Evolutionary conservation across 2,329 filamentous ascomycete species (phyloP), one percentile per base, ranked within the genome.

Genomic region (Bipolaris cookei): DNA sequence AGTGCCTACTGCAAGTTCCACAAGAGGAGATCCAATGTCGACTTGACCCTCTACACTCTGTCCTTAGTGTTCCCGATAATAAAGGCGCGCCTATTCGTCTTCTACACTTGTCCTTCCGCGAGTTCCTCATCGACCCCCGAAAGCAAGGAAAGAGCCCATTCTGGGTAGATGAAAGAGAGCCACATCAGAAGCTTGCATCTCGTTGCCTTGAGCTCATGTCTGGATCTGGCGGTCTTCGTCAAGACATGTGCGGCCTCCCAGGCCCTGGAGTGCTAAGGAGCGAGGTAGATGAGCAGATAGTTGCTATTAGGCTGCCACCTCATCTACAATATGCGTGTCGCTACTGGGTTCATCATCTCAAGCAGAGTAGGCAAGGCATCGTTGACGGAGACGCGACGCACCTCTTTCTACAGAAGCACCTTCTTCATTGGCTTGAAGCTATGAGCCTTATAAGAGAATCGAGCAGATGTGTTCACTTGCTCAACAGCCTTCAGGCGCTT

Each of bases 361-460:
- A 62, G 58, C 52, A 66, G 28, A 71, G 60, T 46, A 48, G 50
- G 20, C 6, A 41, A 21, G 13, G 32, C 0, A 57, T 77, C 8
- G 20, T 21, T 30, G 64, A 77, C 47, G 55, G 58, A 18, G 64
- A 69, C 44, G 21, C 62, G 25, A 67, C 72, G 4, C 59, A 78
- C 50, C 1, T 48, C 0, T 82, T 82, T 58, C 62, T 82, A 4
- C 56, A 66, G 14, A 8, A 58, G 14, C 74, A 80, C 21, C 68
- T 81, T 48, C 76, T 81, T 3, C 66, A 81, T 50, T 82, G 77
- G 79, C 65, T 83, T 2, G 79, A 82, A 54, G 73, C 76, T 32
- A 68, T 81, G 2, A 76, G 77, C 45, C 69, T 79, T 3, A 57
- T 77, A n/a, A 44, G 51, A 10, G 58, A 62, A 38, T 34, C 73